phyloP scores from a whole-genome alignment of 148 eudicot species.

The Silene latifolia region DNA sequence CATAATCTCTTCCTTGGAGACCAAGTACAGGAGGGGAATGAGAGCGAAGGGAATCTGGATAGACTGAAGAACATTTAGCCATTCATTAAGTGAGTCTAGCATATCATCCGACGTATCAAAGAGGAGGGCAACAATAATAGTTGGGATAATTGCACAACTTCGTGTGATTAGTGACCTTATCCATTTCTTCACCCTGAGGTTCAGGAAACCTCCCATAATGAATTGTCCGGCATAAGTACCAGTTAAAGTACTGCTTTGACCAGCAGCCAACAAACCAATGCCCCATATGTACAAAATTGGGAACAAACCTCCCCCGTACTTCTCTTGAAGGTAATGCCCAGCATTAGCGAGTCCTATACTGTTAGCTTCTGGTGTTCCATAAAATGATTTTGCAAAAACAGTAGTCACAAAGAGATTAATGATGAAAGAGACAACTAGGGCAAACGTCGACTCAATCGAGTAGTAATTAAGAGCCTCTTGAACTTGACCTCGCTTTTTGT shows the following conservation, averaged over 20 bases:
- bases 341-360: constrained; percentile 75
- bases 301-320: constrained; percentile 68
- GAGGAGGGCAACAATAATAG: constrained; percentile 67
- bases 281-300: constrained; percentile 91
- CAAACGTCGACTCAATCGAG: constrained; percentile 66
- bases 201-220: constrained; percentile 84
- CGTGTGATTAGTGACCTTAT: constrained; percentile 74
- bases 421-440: constrained; percentile 58
- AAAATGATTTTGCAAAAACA: constrained; percentile 84
- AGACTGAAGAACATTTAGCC: constrained; percentile 90
- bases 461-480: constrained; percentile 84
- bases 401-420: constrained; percentile 80
- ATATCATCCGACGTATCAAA: constrained; percentile 63
- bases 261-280: constrained; percentile 88
- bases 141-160: constrained; percentile 86
- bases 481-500: constrained; percentile 55
- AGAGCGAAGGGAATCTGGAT: constrained; percentile 87
- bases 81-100: constrained; percentile 69
- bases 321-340: constrained; percentile 66
- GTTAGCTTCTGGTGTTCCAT: constrained; percentile 55
- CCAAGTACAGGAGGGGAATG: constrained; percentile 79
- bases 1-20: constrained; percentile 67
- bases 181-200: constrained; percentile 73
- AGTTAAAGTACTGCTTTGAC: constrained; percentile 87
- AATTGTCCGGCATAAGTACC: constrained; percentile 93